Conservation (phyloP, 306 rosid genomes). For the Spatholobus suberectus region DNA sequence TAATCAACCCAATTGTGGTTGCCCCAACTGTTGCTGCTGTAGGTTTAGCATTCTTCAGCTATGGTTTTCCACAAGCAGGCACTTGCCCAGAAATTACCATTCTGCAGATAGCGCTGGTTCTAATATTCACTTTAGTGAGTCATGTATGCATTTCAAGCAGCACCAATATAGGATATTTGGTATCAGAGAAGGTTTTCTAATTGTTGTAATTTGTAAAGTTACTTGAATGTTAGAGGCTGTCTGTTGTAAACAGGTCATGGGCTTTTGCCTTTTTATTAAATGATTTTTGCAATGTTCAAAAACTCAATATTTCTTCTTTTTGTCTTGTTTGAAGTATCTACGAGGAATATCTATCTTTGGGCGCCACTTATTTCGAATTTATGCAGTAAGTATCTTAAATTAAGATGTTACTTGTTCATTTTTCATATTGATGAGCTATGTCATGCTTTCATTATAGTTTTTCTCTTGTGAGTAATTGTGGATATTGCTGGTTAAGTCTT, state of each 20-base stretch:
- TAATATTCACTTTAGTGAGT: constrained; percentile 80
- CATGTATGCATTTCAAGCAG: constrained; percentile 19
- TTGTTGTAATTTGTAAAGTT: neutral
- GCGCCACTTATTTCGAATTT: constrained; percentile 71
- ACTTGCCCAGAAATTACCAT: constrained; percentile 87
- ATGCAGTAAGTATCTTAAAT: constrained; percentile 72
- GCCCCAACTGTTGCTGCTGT: constrained; percentile 97
- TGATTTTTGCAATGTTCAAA: constrained; percentile 38
- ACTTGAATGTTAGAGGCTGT: neutral
- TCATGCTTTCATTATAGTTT: neutral
- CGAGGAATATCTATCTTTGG: constrained; percentile 88
- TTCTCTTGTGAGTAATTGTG: neutral
- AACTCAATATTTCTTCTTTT: constrained; percentile 29
- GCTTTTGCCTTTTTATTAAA: constrained; percentile 30
- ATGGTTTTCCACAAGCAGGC: constrained; percentile 94
- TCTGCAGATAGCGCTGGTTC: constrained; percentile 81
- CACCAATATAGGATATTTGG: constrained; percentile 15
- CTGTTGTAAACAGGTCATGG: neutral
- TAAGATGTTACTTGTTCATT: constrained; percentile 16
- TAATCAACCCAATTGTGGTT: constrained; percentile 90
- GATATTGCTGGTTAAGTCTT: neutral
- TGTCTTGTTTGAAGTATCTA: constrained; percentile 67
- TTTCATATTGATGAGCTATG: constrained; percentile 11
- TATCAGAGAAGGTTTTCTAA: neutral
- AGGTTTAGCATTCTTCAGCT: constrained; percentile 96